A percentile compares a stretch with the other conserved stretches of the same genome.
phyloP scores from a whole-genome alignment of 192 early-diverging fungal genomes.

The Gigaspora rosea region DNA sequence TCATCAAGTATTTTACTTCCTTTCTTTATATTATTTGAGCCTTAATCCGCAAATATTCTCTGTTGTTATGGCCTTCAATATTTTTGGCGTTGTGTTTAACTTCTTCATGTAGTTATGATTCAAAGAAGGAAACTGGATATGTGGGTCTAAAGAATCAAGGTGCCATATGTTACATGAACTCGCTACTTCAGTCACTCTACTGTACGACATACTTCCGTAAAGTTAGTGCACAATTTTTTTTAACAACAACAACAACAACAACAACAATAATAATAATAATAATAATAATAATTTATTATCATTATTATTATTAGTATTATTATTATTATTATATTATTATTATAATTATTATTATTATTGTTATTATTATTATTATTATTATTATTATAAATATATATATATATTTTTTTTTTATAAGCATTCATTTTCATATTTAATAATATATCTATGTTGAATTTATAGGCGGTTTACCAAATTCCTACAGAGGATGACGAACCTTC shows the following conservation, averaged over 20 bases:
- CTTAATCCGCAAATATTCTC: conserved; percentile 16
- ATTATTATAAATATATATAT: not conserved
- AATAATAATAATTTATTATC: too few species aligned
- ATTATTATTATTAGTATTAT: too few species aligned
- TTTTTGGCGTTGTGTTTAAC: conserved; percentile 30
- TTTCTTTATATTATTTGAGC: conserved; percentile 17
- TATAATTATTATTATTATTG: too few species aligned
- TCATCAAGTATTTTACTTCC: conserved; percentile 64
- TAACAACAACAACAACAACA: too few species aligned
- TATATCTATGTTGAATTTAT: not conserved
- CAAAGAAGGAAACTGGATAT: conserved; percentile 85
- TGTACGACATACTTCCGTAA: conserved; percentile 94
- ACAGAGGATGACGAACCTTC: conserved; percentile 86
- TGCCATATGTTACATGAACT: conserved; percentile 99
- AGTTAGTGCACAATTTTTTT: not conserved
- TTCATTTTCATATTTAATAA: not conserved
- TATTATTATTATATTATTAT: too few species aligned
- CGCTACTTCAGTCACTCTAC: conserved; percentile 91
- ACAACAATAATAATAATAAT: too few species aligned
- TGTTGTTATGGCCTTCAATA: conserved; percentile 19
- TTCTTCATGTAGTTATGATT: conserved; percentile 71
- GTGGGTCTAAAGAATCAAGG: conserved; percentile 97
- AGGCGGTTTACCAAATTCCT: conserved; percentile 88
- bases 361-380: not conserved
- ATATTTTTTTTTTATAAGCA: not conserved